These are phyloP conservation scores for Trametes meyenii DNA, from an alignment of 768 basidiomycete genomes.

Conservation along the genomic window DNA sequence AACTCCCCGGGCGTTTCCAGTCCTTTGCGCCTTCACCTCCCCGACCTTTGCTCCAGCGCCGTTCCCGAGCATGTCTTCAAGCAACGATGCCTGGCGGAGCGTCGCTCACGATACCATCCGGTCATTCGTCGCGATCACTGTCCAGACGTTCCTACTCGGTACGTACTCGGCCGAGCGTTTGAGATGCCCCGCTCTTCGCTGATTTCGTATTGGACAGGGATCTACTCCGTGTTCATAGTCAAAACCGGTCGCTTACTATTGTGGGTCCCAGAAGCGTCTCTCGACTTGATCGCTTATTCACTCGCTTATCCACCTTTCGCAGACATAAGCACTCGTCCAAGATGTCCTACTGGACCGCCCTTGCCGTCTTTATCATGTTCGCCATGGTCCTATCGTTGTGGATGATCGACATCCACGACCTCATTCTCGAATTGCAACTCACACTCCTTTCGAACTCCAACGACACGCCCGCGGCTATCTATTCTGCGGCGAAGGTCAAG, in stretches of 20 bases:
- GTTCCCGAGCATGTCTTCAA: too few relatives aligned
- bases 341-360: background rate
- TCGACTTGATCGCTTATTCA: background rate
- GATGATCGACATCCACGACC: slow-evolving; percentile 27
- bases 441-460: slow-evolving; percentile 11
- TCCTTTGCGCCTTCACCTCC: too few relatives aligned
- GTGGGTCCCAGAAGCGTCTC: background rate
- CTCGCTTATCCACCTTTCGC: too few relatives aligned
- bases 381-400: slow-evolving; percentile 19
- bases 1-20: too few relatives aligned
- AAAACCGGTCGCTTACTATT: background rate
- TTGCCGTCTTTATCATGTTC: slow-evolving; percentile 17
- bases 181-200: too few relatives aligned
- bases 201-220: background rate
- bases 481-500: slow-evolving; percentile 6
- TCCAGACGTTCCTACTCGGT: too few relatives aligned
- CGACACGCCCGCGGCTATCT: slow-evolving; percentile 9
- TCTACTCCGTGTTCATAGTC: background rate
- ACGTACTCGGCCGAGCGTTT: too few relatives aligned
- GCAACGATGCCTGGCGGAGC: too few relatives aligned
- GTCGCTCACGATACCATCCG: too few relatives aligned
- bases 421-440: slow-evolving; percentile 21
- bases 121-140: too few relatives aligned
- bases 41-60: too few relatives aligned
- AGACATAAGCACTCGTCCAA: background rate